A percentile compares a stretch with the other conserved stretches of the same genome.
These are phyloP conservation scores for Quaeritorhiza haematococci DNA, from an alignment of 371 early-diverging fungal species.

Conservation along the genomic window DNA sequence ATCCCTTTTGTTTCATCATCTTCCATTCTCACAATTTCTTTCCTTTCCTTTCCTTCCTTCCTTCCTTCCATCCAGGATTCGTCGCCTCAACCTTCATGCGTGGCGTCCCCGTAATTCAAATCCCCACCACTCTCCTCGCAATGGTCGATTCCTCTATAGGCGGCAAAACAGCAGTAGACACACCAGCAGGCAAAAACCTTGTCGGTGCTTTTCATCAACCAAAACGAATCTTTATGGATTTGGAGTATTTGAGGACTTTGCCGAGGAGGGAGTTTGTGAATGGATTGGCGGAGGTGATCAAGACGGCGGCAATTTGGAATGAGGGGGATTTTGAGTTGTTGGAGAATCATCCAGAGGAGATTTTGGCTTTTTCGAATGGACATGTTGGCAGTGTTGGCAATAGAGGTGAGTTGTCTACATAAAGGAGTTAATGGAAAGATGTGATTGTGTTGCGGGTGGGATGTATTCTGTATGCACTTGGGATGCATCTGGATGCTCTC, in stretches of 20 bases:
- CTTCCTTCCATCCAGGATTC: slow-evolving; percentile 50
- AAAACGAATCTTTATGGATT: slow-evolving; percentile 85
- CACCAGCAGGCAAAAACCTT: slow-evolving; percentile 91
- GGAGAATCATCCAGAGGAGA: slow-evolving; percentile 76
- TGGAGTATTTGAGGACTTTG: slow-evolving; percentile 77
- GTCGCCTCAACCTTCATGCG: slow-evolving; percentile 98
- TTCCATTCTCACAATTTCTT: neutral
- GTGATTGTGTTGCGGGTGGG: too few relatives aligned
- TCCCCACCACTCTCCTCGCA: slow-evolving; percentile 93
- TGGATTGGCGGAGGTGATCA: slow-evolving; percentile 97
- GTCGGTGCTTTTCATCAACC: slow-evolving; percentile 98
- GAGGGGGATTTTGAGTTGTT: slow-evolving; percentile 81
- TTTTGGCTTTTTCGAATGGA: slow-evolving; percentile 24
- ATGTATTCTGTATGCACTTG: too few relatives aligned
- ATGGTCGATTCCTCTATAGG: slow-evolving; percentile 98
- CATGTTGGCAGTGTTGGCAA: neutral
- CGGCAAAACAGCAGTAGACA: slow-evolving; percentile 96
- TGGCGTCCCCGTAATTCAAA: slow-evolving; percentile 87
- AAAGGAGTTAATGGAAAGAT: too few relatives aligned
- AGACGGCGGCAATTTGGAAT: slow-evolving; percentile 93
- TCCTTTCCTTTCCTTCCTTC: neutral
- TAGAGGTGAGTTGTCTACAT: slow-evolving; percentile 1
- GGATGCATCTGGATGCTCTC: too few relatives aligned
- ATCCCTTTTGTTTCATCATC: too few relatives aligned
- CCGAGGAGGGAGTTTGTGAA: slow-evolving; percentile 91